Evolutionary conservation across 2,329 filamentous ascomycete genomes (phyloP).

Genomic region (Diplocarpon mali): DNA sequence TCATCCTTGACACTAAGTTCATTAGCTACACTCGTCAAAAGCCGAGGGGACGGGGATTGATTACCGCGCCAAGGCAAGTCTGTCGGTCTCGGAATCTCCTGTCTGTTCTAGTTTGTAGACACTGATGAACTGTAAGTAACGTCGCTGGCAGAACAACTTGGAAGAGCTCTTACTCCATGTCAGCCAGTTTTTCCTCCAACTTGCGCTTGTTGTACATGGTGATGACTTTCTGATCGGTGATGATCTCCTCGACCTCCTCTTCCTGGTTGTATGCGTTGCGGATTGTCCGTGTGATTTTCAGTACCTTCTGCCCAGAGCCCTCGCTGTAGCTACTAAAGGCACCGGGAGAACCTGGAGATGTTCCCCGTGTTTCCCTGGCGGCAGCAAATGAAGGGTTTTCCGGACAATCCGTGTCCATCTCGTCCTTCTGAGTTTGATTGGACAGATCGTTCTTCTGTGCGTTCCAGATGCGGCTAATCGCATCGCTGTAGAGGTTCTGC

Average conservation of each 20-base stretch:
- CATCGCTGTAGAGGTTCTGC: conserved; percentile 82
- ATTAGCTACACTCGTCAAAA: conserved; percentile 4
- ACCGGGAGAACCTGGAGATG: conserved; percentile 60
- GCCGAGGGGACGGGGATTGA: neutral
- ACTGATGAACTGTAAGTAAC: conserved; percentile 28
- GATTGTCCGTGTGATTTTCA: conserved; percentile 64
- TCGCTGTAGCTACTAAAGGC: conserved; percentile 64
- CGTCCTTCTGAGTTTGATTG: conserved; percentile 57
- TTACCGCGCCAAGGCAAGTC: neutral
- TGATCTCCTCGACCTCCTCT: conserved; percentile 44
- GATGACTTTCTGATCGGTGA: conserved; percentile 79
- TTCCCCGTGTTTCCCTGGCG: conserved; percentile 54
- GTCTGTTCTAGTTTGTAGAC: conserved; percentile 51
- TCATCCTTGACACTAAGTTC: conserved; percentile 54
- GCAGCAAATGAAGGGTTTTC: conserved; percentile 44
- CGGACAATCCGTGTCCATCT: conserved; percentile 35
- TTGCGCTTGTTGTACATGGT: conserved; percentile 76
- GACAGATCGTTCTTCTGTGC: conserved; percentile 71
- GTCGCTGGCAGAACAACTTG: neutral
- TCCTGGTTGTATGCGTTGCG: conserved; percentile 54
- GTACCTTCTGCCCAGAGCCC: conserved; percentile 54
- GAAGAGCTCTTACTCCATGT: conserved; percentile 29
- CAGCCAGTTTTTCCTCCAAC: conserved; percentile 28
- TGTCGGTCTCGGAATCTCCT: conserved; percentile 55
- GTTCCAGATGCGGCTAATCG: conserved; percentile 87